phyloP scores from a whole-genome alignment of 805 yeast species.

The Limtongia smithiae region DNA sequence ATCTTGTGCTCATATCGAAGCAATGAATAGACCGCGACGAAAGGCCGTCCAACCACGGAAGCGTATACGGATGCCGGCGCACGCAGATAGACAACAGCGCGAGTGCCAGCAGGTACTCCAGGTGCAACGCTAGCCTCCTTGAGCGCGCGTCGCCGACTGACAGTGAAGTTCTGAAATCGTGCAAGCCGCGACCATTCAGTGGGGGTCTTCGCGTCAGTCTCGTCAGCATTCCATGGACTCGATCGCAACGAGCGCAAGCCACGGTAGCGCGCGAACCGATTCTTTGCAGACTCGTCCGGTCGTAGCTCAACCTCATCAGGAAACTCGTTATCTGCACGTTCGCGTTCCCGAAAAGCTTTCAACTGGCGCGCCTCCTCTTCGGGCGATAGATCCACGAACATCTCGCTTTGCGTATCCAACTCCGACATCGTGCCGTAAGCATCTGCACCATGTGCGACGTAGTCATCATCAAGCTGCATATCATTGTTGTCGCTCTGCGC shows the following conservation, averaged over 20 bases:
- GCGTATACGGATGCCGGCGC: constrained; percentile 51
- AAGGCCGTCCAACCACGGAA: constrained; percentile 48
- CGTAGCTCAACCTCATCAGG: constrained; percentile 91
- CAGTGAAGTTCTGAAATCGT: constrained; percentile 70
- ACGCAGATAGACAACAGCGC: constrained; percentile 55
- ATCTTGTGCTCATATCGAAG: constrained; percentile 82
- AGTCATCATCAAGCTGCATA: constrained; percentile 37
- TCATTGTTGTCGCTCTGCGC: constrained; percentile 12
- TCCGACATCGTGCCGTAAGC: constrained; percentile 52
- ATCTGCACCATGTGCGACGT: no score
- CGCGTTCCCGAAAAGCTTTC: constrained; percentile 68
- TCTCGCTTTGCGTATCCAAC: constrained; percentile 47
- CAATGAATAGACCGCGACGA: constrained; percentile 69
- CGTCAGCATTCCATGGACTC: constrained; percentile 85
- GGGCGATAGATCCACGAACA: constrained; percentile 66
- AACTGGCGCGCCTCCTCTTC: constrained; percentile 83
- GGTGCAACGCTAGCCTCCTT: constrained; percentile 51
- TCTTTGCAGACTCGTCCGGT: constrained; percentile 71
- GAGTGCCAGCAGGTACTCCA: constrained; percentile 54
- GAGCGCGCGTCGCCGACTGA: constrained; percentile 62
- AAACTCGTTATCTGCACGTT: constrained; percentile 65
- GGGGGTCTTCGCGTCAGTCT: constrained; percentile 72
- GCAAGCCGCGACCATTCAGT: constrained; percentile 70
- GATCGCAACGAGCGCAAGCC: constrained; percentile 80
- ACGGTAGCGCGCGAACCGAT: constrained; percentile 72